phyloP scores from a whole-genome alignment of 257 asterid species.

The Solanum sitiens region DNA sequence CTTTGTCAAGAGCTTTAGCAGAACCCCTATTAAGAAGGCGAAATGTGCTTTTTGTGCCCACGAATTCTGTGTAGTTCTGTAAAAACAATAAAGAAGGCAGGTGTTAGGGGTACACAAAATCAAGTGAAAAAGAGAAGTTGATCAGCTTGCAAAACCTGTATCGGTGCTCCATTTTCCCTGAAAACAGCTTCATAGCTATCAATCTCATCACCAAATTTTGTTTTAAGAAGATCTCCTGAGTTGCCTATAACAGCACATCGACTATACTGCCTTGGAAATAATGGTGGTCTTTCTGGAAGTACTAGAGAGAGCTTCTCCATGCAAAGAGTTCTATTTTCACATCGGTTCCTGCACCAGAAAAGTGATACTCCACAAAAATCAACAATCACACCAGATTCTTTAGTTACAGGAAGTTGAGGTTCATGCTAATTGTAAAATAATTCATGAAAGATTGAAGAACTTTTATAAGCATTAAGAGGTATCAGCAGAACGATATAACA shows the following conservation, averaged over 20 bases:
- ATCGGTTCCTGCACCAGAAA: slow-evolving; percentile 50
- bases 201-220: slow-evolving; percentile 84
- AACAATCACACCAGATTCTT: neutral
- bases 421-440: neutral
- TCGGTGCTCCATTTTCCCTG: slow-evolving; percentile 97
- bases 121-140: neutral
- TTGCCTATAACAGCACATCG: slow-evolving; percentile 97
- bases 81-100: slow-evolving; percentile 5
- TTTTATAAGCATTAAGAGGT: neutral
- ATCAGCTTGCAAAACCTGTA: slow-evolving; percentile 39
- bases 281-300: slow-evolving; percentile 82
- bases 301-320: slow-evolving; percentile 86
- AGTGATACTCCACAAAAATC: neutral
- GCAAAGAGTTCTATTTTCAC: slow-evolving; percentile 77
- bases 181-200: slow-evolving; percentile 74
- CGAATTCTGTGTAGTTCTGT: slow-evolving; percentile 82
- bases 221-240: slow-evolving; percentile 92
- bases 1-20: slow-evolving; percentile 99
- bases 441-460: neutral
- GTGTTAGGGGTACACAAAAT: slow-evolving; percentile 8
- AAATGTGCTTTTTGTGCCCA: slow-evolving; percentile 88
- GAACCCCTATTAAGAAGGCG: slow-evolving; percentile 98
- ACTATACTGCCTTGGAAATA: slow-evolving; percentile 62
- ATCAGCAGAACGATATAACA: neutral
- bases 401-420: neutral